Conservation (phyloP, 495 filamentous ascomycete species). For the Penicillium cinerascens region DNA sequence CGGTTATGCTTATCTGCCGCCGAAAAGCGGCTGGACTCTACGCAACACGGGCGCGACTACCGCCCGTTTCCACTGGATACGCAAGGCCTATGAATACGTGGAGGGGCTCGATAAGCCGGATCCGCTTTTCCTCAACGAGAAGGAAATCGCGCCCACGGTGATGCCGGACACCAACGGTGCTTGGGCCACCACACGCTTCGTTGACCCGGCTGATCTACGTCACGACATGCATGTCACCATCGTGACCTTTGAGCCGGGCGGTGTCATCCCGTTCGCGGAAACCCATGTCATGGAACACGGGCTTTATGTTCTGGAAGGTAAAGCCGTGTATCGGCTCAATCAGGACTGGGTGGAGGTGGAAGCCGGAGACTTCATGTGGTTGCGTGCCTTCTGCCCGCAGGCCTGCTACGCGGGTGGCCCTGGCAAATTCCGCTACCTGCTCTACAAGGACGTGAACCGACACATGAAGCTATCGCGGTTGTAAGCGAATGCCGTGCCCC, state of each 20-base stretch:
- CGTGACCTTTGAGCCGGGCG: constrained; percentile 26
- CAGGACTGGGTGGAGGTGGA: constrained; percentile 34
- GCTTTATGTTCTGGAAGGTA: constrained; percentile 27
- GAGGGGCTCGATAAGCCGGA: constrained; percentile 21
- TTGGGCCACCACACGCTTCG: constrained; percentile 26
- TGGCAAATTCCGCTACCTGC: constrained; percentile 30
- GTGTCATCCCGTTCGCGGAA: constrained; percentile 25
- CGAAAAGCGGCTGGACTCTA: constrained; percentile 24
- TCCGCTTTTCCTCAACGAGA: constrained; percentile 25
- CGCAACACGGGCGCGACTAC: constrained; percentile 17
- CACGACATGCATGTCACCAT: constrained; percentile 30
- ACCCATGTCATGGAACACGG: constrained; percentile 30
- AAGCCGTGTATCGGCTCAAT: constrained; percentile 28
- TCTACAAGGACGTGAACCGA: constrained; percentile 32
- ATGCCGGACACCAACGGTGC: constrained; percentile 26
- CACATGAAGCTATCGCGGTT: constrained; percentile 27
- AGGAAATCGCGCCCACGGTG: constrained; percentile 18
- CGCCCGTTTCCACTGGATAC: constrained; percentile 28
- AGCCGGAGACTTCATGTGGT: constrained; percentile 32
- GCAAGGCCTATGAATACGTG: constrained; percentile 24
- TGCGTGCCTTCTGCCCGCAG: constrained; percentile 31
- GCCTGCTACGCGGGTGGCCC: constrained; percentile 32
- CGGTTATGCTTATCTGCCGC: constrained; percentile 24
- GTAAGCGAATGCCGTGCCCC: not conserved
- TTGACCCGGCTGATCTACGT: constrained; percentile 25